Base-by-base conservation (phyloP, 352 stramenopile species). In the Phytopythium litorale region DNA sequence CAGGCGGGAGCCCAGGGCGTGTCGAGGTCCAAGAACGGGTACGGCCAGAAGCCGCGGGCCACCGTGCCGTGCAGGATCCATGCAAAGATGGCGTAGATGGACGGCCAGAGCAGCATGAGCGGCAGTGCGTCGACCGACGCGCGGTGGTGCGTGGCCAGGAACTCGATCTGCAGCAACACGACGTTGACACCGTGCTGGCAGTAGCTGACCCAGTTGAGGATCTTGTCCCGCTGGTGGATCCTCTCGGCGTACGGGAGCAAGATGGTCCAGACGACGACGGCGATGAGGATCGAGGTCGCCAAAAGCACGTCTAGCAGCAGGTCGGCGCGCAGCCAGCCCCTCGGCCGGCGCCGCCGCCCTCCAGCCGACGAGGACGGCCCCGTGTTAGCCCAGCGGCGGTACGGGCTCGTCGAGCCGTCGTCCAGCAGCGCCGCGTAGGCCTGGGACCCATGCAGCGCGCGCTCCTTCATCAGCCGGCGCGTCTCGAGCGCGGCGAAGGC, bases 141-240 rank as follows among this genome's bases (percentile, higher is more conserved):
- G 15, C 54, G 51, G 58, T 92, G 80, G 25, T 73, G 72, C 19
- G 75, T 75, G 51, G 68, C 67, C 16, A 73, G 60, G 56, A 91
- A 91, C 61, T 94, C 85, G 60, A 87, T 60, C 53, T 87, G 73
- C 32, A 94, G 72, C 30, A 92, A 64, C 48, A 89, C 25, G 38
- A 91, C 66, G 71, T 94, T 94, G 65, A 68, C 61, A 4, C 68
- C 83, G 69, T 94, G 85, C 67, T 94, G 83, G 48, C 72, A 89
- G 67, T 91, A 94, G 71, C 85, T 94, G 42, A 88, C 71, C 70
- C 69, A 75, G 56, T 94, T 94, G 53, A 94, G 60, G 12, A 94
- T 64, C 32, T 59, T 70, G 57, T 88, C 83, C 0, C 74, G 65
- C 37, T 78, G 62, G 52, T 84, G 72, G 0, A 63, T 69, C 49